Evolutionary conservation across 352 stramenopile species (phyloP), one percentile per base, ranked within the genome.

Genomic region (Globisporangium barbulae): DNA sequence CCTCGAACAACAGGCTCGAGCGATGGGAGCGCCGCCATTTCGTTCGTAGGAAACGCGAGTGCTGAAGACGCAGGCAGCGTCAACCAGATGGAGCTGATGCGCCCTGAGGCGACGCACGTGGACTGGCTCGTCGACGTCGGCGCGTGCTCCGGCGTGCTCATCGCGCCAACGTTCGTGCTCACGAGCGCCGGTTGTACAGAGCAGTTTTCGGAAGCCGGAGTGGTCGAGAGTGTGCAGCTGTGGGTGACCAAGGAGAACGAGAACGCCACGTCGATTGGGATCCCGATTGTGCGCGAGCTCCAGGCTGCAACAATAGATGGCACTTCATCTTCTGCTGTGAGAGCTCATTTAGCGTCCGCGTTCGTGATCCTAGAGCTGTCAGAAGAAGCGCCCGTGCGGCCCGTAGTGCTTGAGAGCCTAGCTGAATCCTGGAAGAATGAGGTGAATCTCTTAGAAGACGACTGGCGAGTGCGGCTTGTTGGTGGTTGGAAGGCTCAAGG

Each of bases 121-220:
- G 49, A 55, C 2, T 55, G 49, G 49, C 49, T 55, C 28, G 49
- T 55, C 6, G 17, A 21, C 2, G 5, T 55, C 28, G 48, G 49
- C 28, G 25, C 13, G 25, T 55, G 49, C 49, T 55, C 25, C 6
- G 49, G 49, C 2, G 49, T 55, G 49, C 49, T 55, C 49, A 55
- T 55, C 13, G 49, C 49, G 49, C 49, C 49, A 55, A 37, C 37
- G 25, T 55, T 55, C 17, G 49, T 55, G 49, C 49, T 55, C 12
- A 55, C 49, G 15, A 55, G 15, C 28, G 15, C 15, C 5, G 5
- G 49, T 15, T 55, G 49, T 12, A 15, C 10, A 5, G 10, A 17
- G 13, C 17, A 37, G 25, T 33, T 19, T 2, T 15, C 19, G 19
- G 5, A 55, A 39, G 49, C 49, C 0, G 39, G 39, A 9, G 39